Evolutionary conservation across 192 early-diverging fungal species (phyloP), one percentile per base, ranked within the genome.

Genomic region (Lobulomyces angularis): DNA sequence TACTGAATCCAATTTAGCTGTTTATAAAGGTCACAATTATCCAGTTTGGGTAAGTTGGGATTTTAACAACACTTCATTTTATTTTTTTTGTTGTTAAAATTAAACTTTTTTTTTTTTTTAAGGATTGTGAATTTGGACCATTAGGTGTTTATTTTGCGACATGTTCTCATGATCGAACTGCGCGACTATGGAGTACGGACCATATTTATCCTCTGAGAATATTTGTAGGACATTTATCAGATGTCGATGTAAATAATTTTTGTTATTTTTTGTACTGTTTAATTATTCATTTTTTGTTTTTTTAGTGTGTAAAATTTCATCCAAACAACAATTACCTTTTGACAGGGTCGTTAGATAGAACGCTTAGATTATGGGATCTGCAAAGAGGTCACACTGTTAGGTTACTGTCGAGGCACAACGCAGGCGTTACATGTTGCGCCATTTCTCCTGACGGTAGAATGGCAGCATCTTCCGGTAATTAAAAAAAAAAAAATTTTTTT

Each of bases 81-180:
- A n/a, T n/a, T n/a, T n/a, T n/a, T n/a, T n/a, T n/a, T n/a, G n/a
- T n/a, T n/a, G n/a, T n/a, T n/a, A n/a, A n/a, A n/a, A n/a, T n/a
- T n/a, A n/a, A n/a, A n/a, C n/a, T n/a, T n/a, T n/a, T n/a, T n/a
- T n/a, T n/a, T n/a, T n/a, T n/a, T n/a, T n/a, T n/a, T n/a, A n/a
- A n/a, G n/a, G 92, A 99, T 62, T 84, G 92, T 1, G 72, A 82
- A 34, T 88, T 96, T 61, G 79, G 84, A 12, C 83, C 84, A 1
- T 73, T 80, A 41, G 90, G 93, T 11, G 80, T 84, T 43, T 99
- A 99, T 60, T 99, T 99, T 74, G 95, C 87, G 2, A 97, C 90
- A 2, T 86, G 86, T 0, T 86, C 84, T 16, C 88, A 91, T 51
- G 95, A 99, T 60, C 67, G 84, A 46, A 99, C 92, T 0, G 87